A percentile compares a stretch with the other conserved stretches of the same genome.
Conservation (phyloP, 2,329 filamentous ascomycete genomes). For the Sordariomycetes sp. region DNA sequence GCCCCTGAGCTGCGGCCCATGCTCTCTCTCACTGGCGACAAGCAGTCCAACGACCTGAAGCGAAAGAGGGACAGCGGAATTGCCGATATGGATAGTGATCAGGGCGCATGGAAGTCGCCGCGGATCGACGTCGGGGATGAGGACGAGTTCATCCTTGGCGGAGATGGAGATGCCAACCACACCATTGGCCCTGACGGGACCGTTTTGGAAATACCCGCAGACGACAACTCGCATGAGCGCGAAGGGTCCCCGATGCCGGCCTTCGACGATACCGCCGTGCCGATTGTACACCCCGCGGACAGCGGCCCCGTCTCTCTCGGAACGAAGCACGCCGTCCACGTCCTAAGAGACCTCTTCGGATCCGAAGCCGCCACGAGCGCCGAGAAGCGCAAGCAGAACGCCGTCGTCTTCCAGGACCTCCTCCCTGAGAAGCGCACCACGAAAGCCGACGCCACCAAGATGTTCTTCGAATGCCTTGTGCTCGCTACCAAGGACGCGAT, state of each 20-base stretch:
- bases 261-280: slow-evolving; percentile 70
- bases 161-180: slow-evolving; percentile 39
- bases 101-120: slow-evolving; percentile 55
- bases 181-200: slow-evolving; percentile 50
- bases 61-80: slow-evolving; percentile 86
- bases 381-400: slow-evolving; percentile 62
- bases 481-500: slow-evolving; percentile 96
- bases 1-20: slow-evolving; percentile 89
- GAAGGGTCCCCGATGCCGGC: slow-evolving; percentile 41
- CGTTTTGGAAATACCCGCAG: slow-evolving; percentile 52
- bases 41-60: slow-evolving; percentile 72
- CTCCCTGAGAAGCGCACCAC: slow-evolving; percentile 72
- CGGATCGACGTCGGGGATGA: slow-evolving; percentile 60
- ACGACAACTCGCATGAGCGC: slow-evolving; percentile 38
- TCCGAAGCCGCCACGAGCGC: slow-evolving; percentile 57
- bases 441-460: slow-evolving; percentile 90
- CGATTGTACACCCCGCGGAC: slow-evolving; percentile 70
- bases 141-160: slow-evolving; percentile 39
- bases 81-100: slow-evolving; percentile 64
- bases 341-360: slow-evolving; percentile 82
- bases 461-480: slow-evolving; percentile 97
- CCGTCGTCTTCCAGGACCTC: slow-evolving; percentile 83
- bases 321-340: slow-evolving; percentile 91
- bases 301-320: slow-evolving; percentile 80
- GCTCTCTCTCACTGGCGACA: slow-evolving; percentile 74